Evolutionary conservation across 352 stramenopile species (phyloP).

Genomic region (Phytophthora megakarya): DNA sequence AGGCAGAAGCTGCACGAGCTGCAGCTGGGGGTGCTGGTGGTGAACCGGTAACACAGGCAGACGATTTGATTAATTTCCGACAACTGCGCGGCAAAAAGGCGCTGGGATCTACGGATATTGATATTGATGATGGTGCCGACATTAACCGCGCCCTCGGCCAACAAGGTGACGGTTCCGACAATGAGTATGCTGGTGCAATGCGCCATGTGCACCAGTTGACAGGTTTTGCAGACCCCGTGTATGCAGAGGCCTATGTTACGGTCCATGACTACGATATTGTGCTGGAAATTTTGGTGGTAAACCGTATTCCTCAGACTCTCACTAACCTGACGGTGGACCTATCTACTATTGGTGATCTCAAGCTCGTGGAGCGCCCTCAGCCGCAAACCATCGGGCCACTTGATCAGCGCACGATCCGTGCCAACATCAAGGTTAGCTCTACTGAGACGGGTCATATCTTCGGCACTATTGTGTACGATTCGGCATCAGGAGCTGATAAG

Average conservation of each 20-base stretch:
- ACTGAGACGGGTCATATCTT: slow-evolving; percentile 99
- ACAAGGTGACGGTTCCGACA: slow-evolving; percentile 60
- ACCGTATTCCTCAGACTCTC: slow-evolving; percentile 97
- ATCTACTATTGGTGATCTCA: slow-evolving; percentile 99
- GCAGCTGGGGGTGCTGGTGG: slow-evolving; percentile 46
- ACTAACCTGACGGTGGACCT: slow-evolving; percentile 99
- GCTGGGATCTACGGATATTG: slow-evolving; percentile 93
- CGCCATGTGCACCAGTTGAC: slow-evolving; percentile 99
- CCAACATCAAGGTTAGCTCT: slow-evolving; percentile 99
- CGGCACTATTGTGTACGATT: slow-evolving; percentile 99
- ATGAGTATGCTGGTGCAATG: slow-evolving; percentile 91
- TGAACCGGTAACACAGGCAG: slow-evolving; percentile 76
- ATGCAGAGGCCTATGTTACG: slow-evolving; percentile 99
- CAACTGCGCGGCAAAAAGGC: slow-evolving; percentile 94
- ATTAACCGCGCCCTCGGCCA: slow-evolving; percentile 95
- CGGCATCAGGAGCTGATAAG: slow-evolving; percentile 95
- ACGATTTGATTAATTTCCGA: slow-evolving; percentile 98
- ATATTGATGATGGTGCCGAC: slow-evolving; percentile 98
- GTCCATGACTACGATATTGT: slow-evolving; percentile 99
- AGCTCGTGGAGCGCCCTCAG: slow-evolving; percentile 98
- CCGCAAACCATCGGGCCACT: slow-evolving; percentile 97
- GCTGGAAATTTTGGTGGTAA: slow-evolving; percentile 99
- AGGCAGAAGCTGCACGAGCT: slow-evolving; percentile 57
- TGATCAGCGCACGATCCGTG: slow-evolving; percentile 96
- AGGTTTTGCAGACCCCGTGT: slow-evolving; percentile 99